Evolutionary conservation across 129 eudicot genomes (phyloP), one percentile per base, ranked within the genome.

Genomic region (Gnaphalium uliginosum): DNA sequence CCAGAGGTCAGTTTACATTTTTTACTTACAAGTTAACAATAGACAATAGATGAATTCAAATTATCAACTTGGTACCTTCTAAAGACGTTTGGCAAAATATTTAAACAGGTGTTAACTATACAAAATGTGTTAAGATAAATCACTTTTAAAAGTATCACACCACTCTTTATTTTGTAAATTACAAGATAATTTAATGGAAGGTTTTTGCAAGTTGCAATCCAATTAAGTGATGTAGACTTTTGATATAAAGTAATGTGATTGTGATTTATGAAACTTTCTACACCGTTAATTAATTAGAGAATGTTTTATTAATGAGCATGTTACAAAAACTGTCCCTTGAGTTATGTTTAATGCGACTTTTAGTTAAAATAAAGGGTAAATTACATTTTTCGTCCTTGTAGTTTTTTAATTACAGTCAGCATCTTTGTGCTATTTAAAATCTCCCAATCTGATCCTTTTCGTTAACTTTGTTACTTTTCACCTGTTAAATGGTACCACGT

Each of bases 131-230:
- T n/a, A n/a, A 9, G 48, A 39, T 39, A 39, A 14, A 11, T 43
- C 33, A 60, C 33, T 60, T 60, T 25, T 24, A 60, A 60, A 60
- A 9, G 33, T 10, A 22, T 68, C 5, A 68, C 56, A 72, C 22
- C 53, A 72, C 48, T 54, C 51, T 35, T 25, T 22, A n/a, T 68
- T 68, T 72, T 23, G 76, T 57, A 57, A 72, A 72, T 35, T 57
- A 35, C 67, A 72, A 58, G 18, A 15, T 14, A 57, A 72, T 58
- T 37, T 72, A 68, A 72, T 35, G 22, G 54, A 35, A 57, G 25
- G 24, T 72, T 43, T 43, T 43, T 13, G 13, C 18, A 3, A 11
- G 51, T 43, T 43, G 51, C 51, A 43, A 43, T 14, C 0, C 32
- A 21, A 72, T 56, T 58, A 3, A 43, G 2, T 13, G 66, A 72